Evolutionary conservation across 177 flowering plant genomes (phyloP).

Genomic region (Vitis hybrid): DNA sequence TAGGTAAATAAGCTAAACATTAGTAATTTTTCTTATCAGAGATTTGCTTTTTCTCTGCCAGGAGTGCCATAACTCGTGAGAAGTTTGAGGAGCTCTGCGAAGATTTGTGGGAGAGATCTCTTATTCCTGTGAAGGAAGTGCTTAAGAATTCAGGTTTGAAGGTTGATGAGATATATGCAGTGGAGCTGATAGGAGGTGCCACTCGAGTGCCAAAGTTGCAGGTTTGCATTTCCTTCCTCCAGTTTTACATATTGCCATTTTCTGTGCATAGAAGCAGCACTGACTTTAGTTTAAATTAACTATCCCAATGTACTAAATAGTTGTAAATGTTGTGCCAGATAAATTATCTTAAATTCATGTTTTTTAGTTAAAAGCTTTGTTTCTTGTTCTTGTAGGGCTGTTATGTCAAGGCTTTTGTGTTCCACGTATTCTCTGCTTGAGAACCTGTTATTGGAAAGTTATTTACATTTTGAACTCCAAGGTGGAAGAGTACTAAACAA

Average conservation of each 20-base stretch:
- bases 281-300: neutral
- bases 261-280: neutral
- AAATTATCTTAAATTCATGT: too few relatives aligned
- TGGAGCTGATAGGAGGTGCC: conserved; percentile 96
- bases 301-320: too few relatives aligned
- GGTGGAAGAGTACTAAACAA: too few relatives aligned
- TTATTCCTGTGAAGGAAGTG: conserved; percentile 76
- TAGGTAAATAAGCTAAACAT: neutral
- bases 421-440: too few relatives aligned
- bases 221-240: conserved; percentile 40
- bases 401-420: too few relatives aligned
- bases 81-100: conserved; percentile 95
- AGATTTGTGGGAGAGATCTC: conserved; percentile 90
- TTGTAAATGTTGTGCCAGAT: too few relatives aligned
- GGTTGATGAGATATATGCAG: conserved; percentile 75
- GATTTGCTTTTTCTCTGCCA: conserved; percentile 19
- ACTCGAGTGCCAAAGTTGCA: conserved; percentile 98
- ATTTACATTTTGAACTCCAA: too few relatives aligned
- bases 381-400: too few relatives aligned
- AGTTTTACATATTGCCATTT: neutral
- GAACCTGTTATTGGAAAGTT: too few relatives aligned
- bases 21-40: neutral
- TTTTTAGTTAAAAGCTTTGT: too few relatives aligned
- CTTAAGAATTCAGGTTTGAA: conserved; percentile 68
- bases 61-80: conserved; percentile 92